Base-by-base conservation (phyloP, 768 basidiomycete genomes). In the Boletus sp. region DNA sequence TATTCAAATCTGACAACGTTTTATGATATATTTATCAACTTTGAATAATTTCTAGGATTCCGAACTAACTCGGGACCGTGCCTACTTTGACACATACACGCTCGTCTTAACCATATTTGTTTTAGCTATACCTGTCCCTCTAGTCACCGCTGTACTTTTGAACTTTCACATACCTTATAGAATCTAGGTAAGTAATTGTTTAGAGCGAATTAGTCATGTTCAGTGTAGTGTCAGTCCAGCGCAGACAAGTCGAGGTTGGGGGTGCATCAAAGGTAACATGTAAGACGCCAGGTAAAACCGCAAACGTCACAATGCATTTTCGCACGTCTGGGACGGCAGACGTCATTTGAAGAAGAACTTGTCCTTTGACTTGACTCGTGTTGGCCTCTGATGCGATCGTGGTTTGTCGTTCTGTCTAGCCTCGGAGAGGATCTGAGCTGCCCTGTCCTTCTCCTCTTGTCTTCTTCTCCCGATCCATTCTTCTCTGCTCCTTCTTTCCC, bases 401-500 rank as follows among this genome's bases (percentile, higher is more conserved):
- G 51, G 47, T 53, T 47, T 47, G 55, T 53, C 53, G 43, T 58
- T n/a, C 43, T 58, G 60, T 47, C 52, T 39, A 40, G 61, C 38
- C 43, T 61, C 63, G 40, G 61, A 51, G 44, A 72, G 57, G 54
- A 73, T 66, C 49, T 76, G 72, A 61, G 76, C 73, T 34, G 67
- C 64, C 49, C 49, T 61, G 55, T 64, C 67, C 53, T 64, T 70
- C 66, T 84, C 80, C 62, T 74, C 76, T 59, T 76, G 60, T 61
- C 72, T 72, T 56, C 60, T 75, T 55, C 71, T 58, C 59, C 67
- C 59, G 45, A 74, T 68, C 55, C 70, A 69, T 47, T 75, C 75
- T 58, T 71, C 72, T 63, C 74, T 77, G 50, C 64, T 62, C 63
- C 70, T 65, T 60, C 80, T 75, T 70, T 85, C 83, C 60, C 74